Base-by-base conservation (phyloP, 2,329 filamentous ascomycete genomes). In the Xylaria sp. region DNA sequence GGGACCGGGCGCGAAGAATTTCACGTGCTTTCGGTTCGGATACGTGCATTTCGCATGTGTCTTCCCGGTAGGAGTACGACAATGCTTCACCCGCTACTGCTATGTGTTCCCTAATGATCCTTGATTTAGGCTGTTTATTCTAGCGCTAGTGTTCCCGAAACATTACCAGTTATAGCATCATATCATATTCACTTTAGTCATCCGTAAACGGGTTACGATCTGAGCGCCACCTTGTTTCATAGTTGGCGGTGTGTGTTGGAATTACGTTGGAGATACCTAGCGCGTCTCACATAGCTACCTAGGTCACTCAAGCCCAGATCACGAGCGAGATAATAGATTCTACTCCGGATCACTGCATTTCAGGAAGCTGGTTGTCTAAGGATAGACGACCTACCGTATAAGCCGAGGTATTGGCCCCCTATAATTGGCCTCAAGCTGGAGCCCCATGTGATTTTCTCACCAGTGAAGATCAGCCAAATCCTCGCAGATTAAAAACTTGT, bases 141-240 rank as follows among this genome's bases (percentile, higher is more conserved):
- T 12, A 36, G 10, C 13, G 12, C 12, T 2, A 18, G 15, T 18
- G 53, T 52, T 58, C 20, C 61, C 45, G 34, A 64, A 53, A 64
- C 61, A 64, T 52, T 15, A 28, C 5, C 9, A n/a, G 32, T 41
- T 15, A 32, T 43, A 8, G 20, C 20, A 32, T 52, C 25, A 45
- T 18, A 55, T 55, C 50, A 62, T 20, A 25, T 46, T 52, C 13
- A 2, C 34, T 25, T 28, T 23, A 23, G n/a, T 25, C 34, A 7
- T 32, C 25, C 25, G 13, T 1, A 52, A 32, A 32, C 48, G 23
- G 23, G 6, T 32, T 32, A 15, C 5, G 28, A 3, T n/a, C 28
- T 15, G n/a, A 43, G 13, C 20, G 46, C 28, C 13, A 3, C n/a
- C 6, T 7, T 56, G 41, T 63, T 56, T 63, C 30, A 63, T 45